phyloP scores from a whole-genome alignment of 2,329 filamentous ascomycete species.

The Colletotrichum liriopes region DNA sequence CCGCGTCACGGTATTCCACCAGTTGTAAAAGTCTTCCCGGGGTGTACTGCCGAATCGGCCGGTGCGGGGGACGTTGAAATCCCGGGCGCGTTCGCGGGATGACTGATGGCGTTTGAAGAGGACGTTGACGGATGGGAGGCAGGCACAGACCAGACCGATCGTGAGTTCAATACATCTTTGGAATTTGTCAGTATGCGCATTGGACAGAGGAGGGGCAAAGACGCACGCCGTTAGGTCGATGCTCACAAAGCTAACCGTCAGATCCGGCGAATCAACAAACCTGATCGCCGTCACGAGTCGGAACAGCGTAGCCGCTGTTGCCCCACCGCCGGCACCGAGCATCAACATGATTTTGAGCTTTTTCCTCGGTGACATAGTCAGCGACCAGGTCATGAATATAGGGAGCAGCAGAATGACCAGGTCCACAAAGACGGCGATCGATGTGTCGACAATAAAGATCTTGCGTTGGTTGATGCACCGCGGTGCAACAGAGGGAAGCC shows the following conservation, averaged over 20 bases:
- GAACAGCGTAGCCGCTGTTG: slow-evolving; percentile 47
- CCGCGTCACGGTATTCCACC: not conserved
- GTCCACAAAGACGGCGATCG: slow-evolving; percentile 51
- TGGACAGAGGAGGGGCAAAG: not conserved
- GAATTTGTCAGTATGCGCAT: slow-evolving; percentile 10
- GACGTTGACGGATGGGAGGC: slow-evolving; percentile 47
- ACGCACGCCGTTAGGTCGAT: slow-evolving; percentile 29
- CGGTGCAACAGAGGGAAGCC: slow-evolving; percentile 42
- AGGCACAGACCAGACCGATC: slow-evolving; percentile 50
- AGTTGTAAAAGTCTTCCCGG: not conserved
- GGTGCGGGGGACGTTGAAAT: not conserved
- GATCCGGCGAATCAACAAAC: slow-evolving; percentile 45
- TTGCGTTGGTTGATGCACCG: slow-evolving; percentile 50
- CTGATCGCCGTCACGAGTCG: slow-evolving; percentile 44
- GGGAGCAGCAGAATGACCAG: slow-evolving; percentile 53
- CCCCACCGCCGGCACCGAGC: slow-evolving; percentile 50
- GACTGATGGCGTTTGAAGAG: slow-evolving; percentile 18
- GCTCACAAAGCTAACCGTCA: slow-evolving; percentile 45
- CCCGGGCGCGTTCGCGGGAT: not conserved
- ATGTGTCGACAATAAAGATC: slow-evolving; percentile 52
- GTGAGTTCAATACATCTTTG: slow-evolving; percentile 44
- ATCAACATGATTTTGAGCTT: slow-evolving; percentile 51
- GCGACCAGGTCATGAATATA: slow-evolving; percentile 49
- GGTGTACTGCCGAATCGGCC: not conserved
- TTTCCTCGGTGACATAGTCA: slow-evolving; percentile 47